Evolutionary conservation across 129 eudicot species (phyloP).

Genomic region (Centaurea solstitialis): DNA sequence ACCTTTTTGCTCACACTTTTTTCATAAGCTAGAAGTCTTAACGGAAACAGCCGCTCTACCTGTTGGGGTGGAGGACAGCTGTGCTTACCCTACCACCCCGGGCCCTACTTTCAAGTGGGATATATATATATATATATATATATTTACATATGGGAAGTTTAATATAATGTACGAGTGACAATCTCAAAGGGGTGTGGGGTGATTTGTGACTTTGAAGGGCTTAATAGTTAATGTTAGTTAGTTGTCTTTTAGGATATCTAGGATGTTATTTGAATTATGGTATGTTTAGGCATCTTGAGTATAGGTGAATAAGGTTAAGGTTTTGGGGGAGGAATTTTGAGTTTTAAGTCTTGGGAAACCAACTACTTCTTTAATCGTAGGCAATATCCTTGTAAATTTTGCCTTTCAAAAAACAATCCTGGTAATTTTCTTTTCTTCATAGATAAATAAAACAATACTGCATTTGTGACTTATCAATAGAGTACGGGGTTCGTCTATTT

Average conservation of each 20-base stretch:
- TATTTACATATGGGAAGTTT: too few relatives aligned
- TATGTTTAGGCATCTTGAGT: too few relatives aligned
- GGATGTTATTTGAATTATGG: too few relatives aligned
- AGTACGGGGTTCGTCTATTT: too few relatives aligned
- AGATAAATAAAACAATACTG: not conserved
- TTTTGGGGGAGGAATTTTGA: too few relatives aligned
- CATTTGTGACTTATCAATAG: not conserved
- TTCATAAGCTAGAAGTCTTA: not conserved
- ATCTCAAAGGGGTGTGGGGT: not conserved
- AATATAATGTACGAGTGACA: not conserved
- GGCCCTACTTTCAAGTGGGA: not conserved
- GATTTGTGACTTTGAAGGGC: not conserved
- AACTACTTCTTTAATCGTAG: not conserved
- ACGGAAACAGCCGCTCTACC: not conserved
- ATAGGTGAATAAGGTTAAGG: too few relatives aligned
- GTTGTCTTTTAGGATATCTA: not conserved
- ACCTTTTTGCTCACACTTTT: not conserved
- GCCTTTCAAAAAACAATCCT: too few relatives aligned
- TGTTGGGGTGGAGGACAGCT: not conserved
- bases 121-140: too few relatives aligned
- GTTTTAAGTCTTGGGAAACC: not conserved
- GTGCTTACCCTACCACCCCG: not conserved
- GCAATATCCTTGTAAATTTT: not conserved
- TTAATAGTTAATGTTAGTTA: not conserved
- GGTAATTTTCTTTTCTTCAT: not conserved